phyloP scores from a whole-genome alignment of 2,329 filamentous ascomycete species.

The Periconia sp. region DNA sequence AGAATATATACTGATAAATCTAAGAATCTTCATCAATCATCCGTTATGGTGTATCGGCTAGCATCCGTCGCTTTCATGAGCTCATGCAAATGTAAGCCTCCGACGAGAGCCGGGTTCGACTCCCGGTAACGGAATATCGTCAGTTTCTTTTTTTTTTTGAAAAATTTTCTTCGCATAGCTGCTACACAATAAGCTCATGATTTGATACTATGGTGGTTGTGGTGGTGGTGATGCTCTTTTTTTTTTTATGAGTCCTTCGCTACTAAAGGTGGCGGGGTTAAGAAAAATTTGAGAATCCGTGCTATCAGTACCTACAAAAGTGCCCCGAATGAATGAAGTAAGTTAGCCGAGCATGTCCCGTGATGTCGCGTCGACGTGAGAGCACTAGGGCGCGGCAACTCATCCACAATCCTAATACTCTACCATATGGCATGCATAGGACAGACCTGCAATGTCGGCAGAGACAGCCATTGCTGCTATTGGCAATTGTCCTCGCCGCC shows the following conservation, averaged over 20 bases:
- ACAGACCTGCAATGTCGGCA: no score
- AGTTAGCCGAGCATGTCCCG: no score
- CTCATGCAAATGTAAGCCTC: constrained; percentile 17
- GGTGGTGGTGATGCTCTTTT: not conserved
- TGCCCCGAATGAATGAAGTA: not conserved
- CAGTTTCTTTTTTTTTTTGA: constrained; percentile 3
- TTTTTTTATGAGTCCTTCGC: not conserved
- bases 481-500: constrained; percentile 29
- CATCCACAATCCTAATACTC: no score
- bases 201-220: not conserved
- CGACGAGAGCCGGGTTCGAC: constrained; percentile 36
- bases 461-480: constrained; percentile 34
- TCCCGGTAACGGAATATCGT: constrained; percentile 41
- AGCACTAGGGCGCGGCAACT: no score
- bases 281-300: no score
- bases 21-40: constrained; percentile 1
- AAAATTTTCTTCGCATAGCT: not conserved
- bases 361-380: no score
- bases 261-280: not conserved
- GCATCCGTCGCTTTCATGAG: constrained; percentile 33
- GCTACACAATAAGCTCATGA: no score
- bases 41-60: constrained; percentile 21
- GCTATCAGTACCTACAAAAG: not conserved
- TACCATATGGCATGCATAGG: no score
- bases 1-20: not conserved